A percentile compares a stretch with the other conserved stretches of the same genome.
These are phyloP conservation scores for Alliaria petiolata DNA, from an alignment of 345 rosid genomes.

Conservation along the genomic window DNA sequence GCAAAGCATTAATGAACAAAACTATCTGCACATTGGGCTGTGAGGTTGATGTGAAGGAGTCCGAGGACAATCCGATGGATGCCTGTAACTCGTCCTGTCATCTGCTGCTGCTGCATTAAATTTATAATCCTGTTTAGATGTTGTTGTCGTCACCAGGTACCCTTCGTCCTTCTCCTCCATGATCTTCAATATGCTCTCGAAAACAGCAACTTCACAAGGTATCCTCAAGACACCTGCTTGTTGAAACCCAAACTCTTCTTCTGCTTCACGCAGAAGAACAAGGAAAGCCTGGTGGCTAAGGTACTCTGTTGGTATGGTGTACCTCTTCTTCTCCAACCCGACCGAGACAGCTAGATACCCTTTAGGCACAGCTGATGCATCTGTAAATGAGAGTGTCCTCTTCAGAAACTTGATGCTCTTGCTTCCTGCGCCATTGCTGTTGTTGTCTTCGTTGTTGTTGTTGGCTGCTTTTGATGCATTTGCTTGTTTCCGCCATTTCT, in stretches of 20 bases:
- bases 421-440: conserved; percentile 18
- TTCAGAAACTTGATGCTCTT: conserved; percentile 70
- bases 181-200: conserved; percentile 46
- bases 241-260: conserved; percentile 81
- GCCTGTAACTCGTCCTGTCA: conserved; percentile 23
- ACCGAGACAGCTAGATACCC: conserved; percentile 64
- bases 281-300: conserved; percentile 60
- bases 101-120: conserved; percentile 24
- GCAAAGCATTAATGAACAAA: conserved; percentile 3
- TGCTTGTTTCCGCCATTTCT: conserved; percentile 87
- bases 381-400: conserved; percentile 66
- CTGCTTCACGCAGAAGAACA: conserved; percentile 53
- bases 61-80: conserved; percentile 40
- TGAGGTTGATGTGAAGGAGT: conserved; percentile 55
- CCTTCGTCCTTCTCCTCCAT: conserved; percentile 47
- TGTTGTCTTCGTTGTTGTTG: conserved; percentile 3
- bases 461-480: conserved; percentile 36
- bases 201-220: conserved; percentile 53
- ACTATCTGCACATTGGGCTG: conserved; percentile 61
- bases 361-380: conserved; percentile 44
- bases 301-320: conserved; percentile 54
- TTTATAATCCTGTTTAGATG: conserved; percentile 34
- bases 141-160: conserved; percentile 14
- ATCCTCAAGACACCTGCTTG: conserved; percentile 64
- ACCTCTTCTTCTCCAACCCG: conserved; percentile 61